A percentile compares a stretch with the other conserved stretches of the same genome.
Conservation (phyloP, 2,329 filamentous ascomycete genomes). For the Rhynchosporium secalis region DNA sequence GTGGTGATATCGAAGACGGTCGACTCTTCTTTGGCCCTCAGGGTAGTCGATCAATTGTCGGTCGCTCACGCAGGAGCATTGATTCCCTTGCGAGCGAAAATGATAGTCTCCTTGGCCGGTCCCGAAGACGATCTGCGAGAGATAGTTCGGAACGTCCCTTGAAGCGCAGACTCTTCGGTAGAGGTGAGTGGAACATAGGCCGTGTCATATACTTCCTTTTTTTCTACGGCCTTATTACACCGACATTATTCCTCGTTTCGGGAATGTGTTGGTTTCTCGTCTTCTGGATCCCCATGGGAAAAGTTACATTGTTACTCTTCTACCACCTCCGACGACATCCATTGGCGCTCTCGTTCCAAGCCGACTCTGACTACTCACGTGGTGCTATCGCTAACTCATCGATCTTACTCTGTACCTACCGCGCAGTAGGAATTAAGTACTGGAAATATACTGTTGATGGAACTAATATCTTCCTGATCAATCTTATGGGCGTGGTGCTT, state of each 20-base stretch:
- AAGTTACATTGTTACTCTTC: conserved; percentile 85
- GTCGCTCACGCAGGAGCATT: conserved; percentile 81
- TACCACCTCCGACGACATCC: conserved; percentile 92
- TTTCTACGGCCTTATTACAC: conserved; percentile 91
- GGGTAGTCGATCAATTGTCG: conserved; percentile 74
- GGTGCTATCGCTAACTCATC: conserved; percentile 72
- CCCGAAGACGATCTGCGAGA: conserved; percentile 51
- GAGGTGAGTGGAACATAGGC: conserved; percentile 93
- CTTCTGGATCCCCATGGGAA: conserved; percentile 98
- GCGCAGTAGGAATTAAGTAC: conserved; percentile 89
- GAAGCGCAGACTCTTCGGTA: conserved; percentile 88
- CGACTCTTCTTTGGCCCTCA: conserved; percentile 90
- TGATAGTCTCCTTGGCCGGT: conserved; percentile 78
- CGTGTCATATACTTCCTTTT: conserved; percentile 94
- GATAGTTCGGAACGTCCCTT: conserved; percentile 47
- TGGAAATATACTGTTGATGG: conserved; percentile 99
- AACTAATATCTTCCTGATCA: conserved; percentile 98
- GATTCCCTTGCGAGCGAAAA: conserved; percentile 84
- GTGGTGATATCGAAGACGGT: conserved; percentile 92
- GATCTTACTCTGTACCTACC: conserved; percentile 93
- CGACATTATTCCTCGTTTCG: conserved; percentile 81
- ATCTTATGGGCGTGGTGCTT: conserved; percentile 87
- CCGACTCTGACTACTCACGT: conserved; percentile 74
- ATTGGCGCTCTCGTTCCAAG: conserved; percentile 88
- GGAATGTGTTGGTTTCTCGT: conserved; percentile 93